A percentile compares a stretch with the other conserved stretches of the same genome.
These are phyloP conservation scores for Blastomyces silverae DNA, from an alignment of 2,329 filamentous ascomycete genomes.

Conservation along the genomic window DNA sequence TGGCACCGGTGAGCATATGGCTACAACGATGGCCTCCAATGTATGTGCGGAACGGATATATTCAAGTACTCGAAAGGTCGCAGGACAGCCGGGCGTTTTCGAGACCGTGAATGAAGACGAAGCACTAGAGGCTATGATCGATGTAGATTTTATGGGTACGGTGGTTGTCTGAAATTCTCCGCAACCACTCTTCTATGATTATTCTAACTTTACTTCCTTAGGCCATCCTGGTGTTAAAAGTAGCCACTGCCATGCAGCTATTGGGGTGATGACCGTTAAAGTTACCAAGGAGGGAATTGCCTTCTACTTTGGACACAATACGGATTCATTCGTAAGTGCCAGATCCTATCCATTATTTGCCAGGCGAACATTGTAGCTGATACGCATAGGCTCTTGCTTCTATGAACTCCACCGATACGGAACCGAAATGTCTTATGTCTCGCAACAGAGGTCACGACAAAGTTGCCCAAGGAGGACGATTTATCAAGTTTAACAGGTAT, in stretches of 20 bases:
- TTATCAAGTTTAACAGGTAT: constrained; percentile 29
- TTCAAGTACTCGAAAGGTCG: constrained; percentile 55
- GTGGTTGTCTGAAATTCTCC: constrained; percentile 4
- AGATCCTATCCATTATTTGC: neutral
- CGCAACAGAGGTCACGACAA: constrained; percentile 53
- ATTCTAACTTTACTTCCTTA: constrained; percentile 23
- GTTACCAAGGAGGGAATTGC: constrained; percentile 68
- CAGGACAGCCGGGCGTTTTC: constrained; percentile 50
- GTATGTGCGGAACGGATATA: constrained; percentile 82
- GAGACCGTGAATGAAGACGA: constrained; percentile 69
- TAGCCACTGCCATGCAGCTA: constrained; percentile 76
- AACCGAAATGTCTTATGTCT: constrained; percentile 81
- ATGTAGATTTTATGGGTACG: constrained; percentile 79
- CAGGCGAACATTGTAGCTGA: neutral
- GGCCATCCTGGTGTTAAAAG: constrained; percentile 72
- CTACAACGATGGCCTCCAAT: constrained; percentile 83
- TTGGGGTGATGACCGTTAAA: constrained; percentile 86
- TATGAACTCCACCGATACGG: constrained; percentile 71
- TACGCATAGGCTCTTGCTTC: constrained; percentile 63
- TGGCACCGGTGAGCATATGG: constrained; percentile 97
- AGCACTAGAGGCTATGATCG: constrained; percentile 68
- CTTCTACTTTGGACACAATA: constrained; percentile 94
- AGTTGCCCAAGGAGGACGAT: constrained; percentile 45
- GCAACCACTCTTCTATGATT: neutral
- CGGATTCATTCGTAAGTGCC: constrained; percentile 61